A percentile compares a stretch with the other conserved stretches of the same genome.
Conservation (phyloP, 2,329 filamentous ascomycete species). For the Calcarisporium arbuscula region DNA sequence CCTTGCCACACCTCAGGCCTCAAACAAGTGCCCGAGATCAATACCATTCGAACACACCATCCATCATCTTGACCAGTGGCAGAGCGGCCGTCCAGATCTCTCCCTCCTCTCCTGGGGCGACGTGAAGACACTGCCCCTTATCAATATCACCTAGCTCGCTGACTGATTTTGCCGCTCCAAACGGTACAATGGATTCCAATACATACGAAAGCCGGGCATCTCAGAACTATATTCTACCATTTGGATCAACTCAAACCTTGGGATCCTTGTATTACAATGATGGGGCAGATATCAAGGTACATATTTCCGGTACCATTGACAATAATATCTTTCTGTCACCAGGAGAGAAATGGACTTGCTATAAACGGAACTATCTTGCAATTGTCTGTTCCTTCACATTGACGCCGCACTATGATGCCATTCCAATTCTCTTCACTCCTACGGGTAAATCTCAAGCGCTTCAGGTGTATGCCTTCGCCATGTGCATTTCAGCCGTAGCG, state of each 20-base stretch:
- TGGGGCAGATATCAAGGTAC: constrained; percentile 53
- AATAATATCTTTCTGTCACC: constrained; percentile 83
- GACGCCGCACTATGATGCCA: constrained; percentile 45
- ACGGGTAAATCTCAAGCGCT: constrained; percentile 48
- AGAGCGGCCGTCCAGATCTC: constrained; percentile 45
- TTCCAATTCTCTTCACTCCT: constrained; percentile 45
- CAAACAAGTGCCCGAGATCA: constrained; percentile 47
- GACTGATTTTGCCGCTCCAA: constrained; percentile 35
- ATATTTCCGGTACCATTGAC: constrained; percentile 75
- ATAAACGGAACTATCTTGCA: constrained; percentile 85
- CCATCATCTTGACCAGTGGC: constrained; percentile 40
- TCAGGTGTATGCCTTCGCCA: constrained; percentile 67
- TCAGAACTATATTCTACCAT: constrained; percentile 43
- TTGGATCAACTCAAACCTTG: constrained; percentile 43
- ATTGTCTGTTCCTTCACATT: constrained; percentile 75
- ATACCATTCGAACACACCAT: constrained; percentile 45
- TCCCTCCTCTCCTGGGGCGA: constrained; percentile 38
- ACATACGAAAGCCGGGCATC: constrained; percentile 27
- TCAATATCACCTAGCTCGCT: constrained; percentile 46
- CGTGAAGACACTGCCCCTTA: constrained; percentile 44
- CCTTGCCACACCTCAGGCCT: constrained; percentile 44
- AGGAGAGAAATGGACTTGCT: constrained; percentile 85
- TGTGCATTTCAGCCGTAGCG: constrained; percentile 78
- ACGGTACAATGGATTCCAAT: constrained; percentile 43
- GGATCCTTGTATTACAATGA: constrained; percentile 59